Evolutionary conservation across 106 monocot species (phyloP).

Genomic region (Dendrobium nobile): DNA sequence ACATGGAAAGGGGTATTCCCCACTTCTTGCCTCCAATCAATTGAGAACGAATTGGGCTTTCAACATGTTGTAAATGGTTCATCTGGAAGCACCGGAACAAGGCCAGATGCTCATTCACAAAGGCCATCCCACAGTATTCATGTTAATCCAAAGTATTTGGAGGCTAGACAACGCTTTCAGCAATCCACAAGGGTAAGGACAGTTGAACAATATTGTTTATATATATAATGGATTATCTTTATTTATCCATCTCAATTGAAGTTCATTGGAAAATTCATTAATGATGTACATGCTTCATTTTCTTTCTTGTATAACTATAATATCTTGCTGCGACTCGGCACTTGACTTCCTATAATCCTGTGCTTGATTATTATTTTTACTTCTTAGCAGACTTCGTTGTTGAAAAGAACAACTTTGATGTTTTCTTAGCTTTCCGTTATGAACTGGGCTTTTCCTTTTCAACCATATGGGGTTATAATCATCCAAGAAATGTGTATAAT

Average conservation of each 20-base stretch:
- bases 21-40: slow-evolving; percentile 53
- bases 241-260: background rate
- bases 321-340: background rate
- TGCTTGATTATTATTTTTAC: background rate
- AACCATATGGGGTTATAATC: background rate
- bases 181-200: slow-evolving; percentile 46
- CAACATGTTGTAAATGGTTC: slow-evolving; percentile 53
- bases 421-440: background rate
- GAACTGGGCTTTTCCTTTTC: background rate
- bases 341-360: background rate
- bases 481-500: background rate
- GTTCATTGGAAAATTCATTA: background rate
- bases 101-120: slow-evolving; percentile 53
- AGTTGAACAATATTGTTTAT: background rate
- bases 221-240: background rate
- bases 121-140: slow-evolving; percentile 79
- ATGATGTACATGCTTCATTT: slow-evolving; percentile 1
- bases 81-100: slow-evolving; percentile 46
- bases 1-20: slow-evolving; percentile 98
- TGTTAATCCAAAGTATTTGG: slow-evolving; percentile 96
- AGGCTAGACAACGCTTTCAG: slow-evolving; percentile 79
- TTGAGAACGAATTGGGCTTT: slow-evolving; percentile 88
- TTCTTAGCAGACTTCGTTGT: background rate
- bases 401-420: background rate
- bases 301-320: background rate